These are phyloP conservation scores for Davidsoniella neocaledoniae DNA, from an alignment of 2,329 filamentous ascomycete species.

Conservation along the genomic window DNA sequence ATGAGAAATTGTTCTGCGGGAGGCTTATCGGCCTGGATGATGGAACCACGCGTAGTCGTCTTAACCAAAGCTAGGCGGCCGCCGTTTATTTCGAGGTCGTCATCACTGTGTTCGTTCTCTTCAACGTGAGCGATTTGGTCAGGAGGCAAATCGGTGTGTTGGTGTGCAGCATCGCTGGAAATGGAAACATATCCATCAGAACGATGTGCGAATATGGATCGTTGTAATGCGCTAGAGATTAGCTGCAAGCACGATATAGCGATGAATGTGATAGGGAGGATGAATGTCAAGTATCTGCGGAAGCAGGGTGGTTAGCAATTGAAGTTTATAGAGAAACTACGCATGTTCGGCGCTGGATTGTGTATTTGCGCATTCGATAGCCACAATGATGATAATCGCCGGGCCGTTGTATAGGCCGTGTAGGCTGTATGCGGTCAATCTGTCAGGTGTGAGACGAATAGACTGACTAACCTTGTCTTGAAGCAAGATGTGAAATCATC, in stretches of 20 bases:
- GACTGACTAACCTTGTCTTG: constrained; percentile 44
- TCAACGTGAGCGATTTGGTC: constrained; percentile 24
- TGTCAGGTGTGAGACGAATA: not conserved
- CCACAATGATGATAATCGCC: not conserved
- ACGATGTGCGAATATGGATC: not conserved
- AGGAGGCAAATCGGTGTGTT: constrained; percentile 36
- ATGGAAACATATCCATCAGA: constrained; percentile 8
- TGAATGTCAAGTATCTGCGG: constrained; percentile 57
- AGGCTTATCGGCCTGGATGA: constrained; percentile 61
- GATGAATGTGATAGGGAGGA: constrained; percentile 61
- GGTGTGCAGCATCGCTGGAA: constrained; percentile 17
- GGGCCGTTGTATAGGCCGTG: no score
- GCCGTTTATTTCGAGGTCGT: constrained; percentile 36
- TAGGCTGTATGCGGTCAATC: no score
- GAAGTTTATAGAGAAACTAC: not conserved
- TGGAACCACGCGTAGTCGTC: constrained; percentile 43
- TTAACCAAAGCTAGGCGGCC: constrained; percentile 42
- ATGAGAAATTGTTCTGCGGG: constrained; percentile 54
- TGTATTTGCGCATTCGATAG: not conserved
- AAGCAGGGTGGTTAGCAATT: not conserved
- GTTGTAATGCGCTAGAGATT: constrained; percentile 22
- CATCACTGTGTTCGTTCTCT: constrained; percentile 40
- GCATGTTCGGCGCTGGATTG: constrained; percentile 5
- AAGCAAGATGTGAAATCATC: constrained; percentile 51
- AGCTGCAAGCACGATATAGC: constrained; percentile 54